phyloP scores from a whole-genome alignment of 1,284 basidiomycete species.

The Mycocalia duriaeana region DNA sequence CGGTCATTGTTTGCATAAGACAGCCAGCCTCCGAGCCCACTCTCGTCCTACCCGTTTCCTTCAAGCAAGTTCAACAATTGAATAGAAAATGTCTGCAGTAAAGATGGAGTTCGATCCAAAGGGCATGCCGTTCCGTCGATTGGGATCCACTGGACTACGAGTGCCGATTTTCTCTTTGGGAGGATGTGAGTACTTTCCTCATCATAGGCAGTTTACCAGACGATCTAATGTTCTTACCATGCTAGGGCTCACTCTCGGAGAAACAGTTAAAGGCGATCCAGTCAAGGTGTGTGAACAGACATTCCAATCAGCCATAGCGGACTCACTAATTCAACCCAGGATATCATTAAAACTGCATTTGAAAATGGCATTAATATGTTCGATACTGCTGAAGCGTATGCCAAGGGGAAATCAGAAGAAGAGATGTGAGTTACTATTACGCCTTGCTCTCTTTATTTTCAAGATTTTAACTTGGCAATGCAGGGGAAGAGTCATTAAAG shows the following conservation, averaged over 20 bases:
- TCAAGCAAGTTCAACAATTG: too few relatives aligned
- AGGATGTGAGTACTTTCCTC: slow-evolving; percentile 50
- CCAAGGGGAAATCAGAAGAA: slow-evolving; percentile 61
- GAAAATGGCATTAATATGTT: slow-evolving; percentile 70
- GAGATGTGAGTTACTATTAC: slow-evolving; percentile 45
- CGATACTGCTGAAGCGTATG: slow-evolving; percentile 54
- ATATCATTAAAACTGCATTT: slow-evolving; percentile 61
- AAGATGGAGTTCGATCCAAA: slow-evolving; percentile 49
- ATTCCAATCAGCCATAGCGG: background rate
- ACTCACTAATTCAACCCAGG: too few relatives aligned
- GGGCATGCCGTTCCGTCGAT: slow-evolving; percentile 69
- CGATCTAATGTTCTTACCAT: background rate
- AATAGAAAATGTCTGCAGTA: slow-evolving; percentile 8
- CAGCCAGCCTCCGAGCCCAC: too few relatives aligned
- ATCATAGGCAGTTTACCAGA: background rate
- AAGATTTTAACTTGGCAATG: background rate
- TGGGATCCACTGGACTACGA: slow-evolving; percentile 70
- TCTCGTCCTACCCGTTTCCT: too few relatives aligned
- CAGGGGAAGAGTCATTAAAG: slow-evolving; percentile 75
- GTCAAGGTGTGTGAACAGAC: slow-evolving; percentile 50
- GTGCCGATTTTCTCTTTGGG: slow-evolving; percentile 79
- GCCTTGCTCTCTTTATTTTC: background rate
- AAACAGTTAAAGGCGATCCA: slow-evolving; percentile 64
- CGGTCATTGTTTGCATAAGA: too few relatives aligned
- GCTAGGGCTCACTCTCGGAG: slow-evolving; percentile 65